Conservation (phyloP, 1,284 basidiomycete genomes). For the Macrocystidia cucumis region DNA sequence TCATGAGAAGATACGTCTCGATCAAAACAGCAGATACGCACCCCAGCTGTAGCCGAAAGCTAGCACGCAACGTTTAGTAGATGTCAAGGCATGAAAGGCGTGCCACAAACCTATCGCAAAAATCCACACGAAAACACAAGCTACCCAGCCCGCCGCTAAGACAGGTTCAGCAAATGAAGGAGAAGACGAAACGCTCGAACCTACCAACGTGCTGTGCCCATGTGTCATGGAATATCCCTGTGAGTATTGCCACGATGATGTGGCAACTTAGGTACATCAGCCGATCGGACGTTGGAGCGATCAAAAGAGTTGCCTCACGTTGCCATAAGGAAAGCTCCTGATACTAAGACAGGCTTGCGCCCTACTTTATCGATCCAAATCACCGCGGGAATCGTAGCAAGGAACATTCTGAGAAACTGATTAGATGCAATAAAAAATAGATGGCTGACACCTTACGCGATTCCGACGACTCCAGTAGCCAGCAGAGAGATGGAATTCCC, state of each 20-base stretch:
- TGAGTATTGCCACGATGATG: conserved; percentile 54
- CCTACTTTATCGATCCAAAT: conserved; percentile 68
- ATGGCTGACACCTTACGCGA: conserved; percentile 42
- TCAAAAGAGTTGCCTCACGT: conserved; percentile 27
- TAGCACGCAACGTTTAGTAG: conserved; percentile 10
- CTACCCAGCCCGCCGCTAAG: conserved; percentile 55
- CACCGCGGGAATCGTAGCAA: conserved; percentile 68
- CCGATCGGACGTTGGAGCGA: neutral
- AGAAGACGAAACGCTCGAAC: conserved; percentile 3
- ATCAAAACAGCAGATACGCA: conserved; percentile 8
- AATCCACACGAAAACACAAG: conserved; percentile 59
- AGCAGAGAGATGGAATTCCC: conserved; percentile 58
- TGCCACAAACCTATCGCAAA: conserved; percentile 50
- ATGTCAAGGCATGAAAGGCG: conserved; percentile 2
- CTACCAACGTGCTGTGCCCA: conserved; percentile 36
- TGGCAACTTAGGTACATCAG: conserved; percentile 38
- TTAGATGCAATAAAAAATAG: conserved; percentile 3
- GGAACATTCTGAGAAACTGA: conserved; percentile 50
- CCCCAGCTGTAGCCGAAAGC: conserved; percentile 67
- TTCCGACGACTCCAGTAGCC: conserved; percentile 78
- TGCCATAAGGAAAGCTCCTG: conserved; percentile 67
- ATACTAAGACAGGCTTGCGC: conserved; percentile 61
- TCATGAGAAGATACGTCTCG: neutral
- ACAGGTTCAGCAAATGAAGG: neutral
- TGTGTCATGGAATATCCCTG: conserved; percentile 41